Conservation (phyloP, 2,329 filamentous ascomycete species). For the Berkeleyomyces basicola region DNA sequence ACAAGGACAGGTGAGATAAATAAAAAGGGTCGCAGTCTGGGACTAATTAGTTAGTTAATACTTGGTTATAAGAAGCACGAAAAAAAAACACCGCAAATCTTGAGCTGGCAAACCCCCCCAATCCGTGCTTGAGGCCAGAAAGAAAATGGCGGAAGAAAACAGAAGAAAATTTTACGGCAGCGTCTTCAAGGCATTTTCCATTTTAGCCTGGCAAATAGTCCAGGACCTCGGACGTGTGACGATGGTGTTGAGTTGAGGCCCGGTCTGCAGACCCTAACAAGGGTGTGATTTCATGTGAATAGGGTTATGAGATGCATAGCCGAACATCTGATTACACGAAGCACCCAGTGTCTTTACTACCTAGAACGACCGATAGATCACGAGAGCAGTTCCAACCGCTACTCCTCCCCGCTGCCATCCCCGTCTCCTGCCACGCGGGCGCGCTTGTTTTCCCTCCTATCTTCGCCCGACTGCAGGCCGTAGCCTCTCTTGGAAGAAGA, state of each 20-base stretch:
- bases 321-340: too few species aligned
- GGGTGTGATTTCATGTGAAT: too few species aligned
- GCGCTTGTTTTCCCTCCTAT: constrained; percentile 44
- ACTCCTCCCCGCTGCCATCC: constrained; percentile 19
- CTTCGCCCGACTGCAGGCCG: constrained; percentile 51
- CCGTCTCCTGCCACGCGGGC: constrained; percentile 62
- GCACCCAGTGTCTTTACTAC: too few species aligned
- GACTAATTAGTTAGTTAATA: background rate
- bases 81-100: background rate
- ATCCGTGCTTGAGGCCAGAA: background rate
- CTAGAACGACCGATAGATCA: too few species aligned
- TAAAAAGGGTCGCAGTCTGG: too few species aligned
- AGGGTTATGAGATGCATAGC: too few species aligned
- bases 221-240: too few species aligned
- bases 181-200: background rate
- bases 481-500: constrained; percentile 55
- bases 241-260: too few species aligned
- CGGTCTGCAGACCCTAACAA: too few species aligned
- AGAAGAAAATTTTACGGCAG: background rate
- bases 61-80: background rate
- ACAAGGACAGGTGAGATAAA: background rate
- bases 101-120: background rate
- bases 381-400: background rate
- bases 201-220: background rate
- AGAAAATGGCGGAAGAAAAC: background rate